phyloP scores from a whole-genome alignment of 2,329 filamentous ascomycete species.

The Epichloe sibirici region DNA sequence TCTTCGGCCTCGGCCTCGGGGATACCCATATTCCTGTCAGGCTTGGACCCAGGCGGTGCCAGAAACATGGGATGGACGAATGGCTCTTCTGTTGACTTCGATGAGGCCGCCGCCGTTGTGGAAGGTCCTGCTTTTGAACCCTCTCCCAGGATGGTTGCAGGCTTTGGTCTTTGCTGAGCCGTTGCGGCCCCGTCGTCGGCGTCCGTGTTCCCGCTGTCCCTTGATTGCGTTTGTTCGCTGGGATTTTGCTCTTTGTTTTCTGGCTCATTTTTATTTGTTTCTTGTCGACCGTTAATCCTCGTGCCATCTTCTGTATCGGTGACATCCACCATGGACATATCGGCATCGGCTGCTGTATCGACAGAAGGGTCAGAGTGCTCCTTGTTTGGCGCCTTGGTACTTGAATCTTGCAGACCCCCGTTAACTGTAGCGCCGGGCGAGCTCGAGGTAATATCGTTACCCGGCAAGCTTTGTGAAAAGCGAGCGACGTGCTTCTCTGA shows the following conservation, averaged over 20 bases:
- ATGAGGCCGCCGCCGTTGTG: constrained; percentile 1
- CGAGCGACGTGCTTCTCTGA: constrained; percentile 32
- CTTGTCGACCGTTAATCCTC: not conserved
- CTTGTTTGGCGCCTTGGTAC: not conserved
- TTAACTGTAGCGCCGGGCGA: constrained; percentile 10
- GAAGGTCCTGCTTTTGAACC: not conserved
- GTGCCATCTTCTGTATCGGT: not conserved
- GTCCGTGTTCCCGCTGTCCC: not conserved
- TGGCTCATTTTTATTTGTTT: constrained; percentile 1
- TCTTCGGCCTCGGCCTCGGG: constrained; percentile 67
- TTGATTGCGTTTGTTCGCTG: not conserved
- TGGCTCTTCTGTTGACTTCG: constrained; percentile 25
- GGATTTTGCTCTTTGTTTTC: not conserved
- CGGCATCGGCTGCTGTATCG: constrained; percentile 8
- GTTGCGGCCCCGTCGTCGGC: constrained; percentile 7
- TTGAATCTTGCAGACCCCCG: constrained; percentile 9
- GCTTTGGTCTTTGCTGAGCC: constrained; percentile 8
- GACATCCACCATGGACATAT: constrained; percentile 13
- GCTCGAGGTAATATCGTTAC: constrained; percentile 7
- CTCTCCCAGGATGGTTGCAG: constrained; percentile 18
- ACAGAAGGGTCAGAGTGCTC: not conserved
- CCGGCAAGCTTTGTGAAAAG: constrained; percentile 20
- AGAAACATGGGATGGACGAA: constrained; percentile 65
- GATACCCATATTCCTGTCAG: constrained; percentile 60
- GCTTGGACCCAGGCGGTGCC: constrained; percentile 46